Conservation (phyloP, 1,284 basidiomycete species). For the Boletellus deceptivus region DNA sequence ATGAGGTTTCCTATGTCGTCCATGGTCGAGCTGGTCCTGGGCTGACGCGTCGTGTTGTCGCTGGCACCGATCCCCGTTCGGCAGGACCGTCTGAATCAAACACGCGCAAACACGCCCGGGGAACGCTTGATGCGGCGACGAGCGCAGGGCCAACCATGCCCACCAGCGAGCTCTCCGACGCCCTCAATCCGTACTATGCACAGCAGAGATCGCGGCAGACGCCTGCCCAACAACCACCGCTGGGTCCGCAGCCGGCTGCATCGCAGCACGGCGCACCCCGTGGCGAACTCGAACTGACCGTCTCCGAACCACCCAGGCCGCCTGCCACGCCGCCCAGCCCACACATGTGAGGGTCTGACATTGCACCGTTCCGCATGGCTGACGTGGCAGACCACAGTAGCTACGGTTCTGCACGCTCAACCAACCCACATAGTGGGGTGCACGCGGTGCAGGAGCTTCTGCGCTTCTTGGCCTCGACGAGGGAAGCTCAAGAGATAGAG, state of each 20-base stretch:
- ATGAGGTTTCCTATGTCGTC: slow-evolving; percentile 58
- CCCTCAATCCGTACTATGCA: slow-evolving; percentile 64
- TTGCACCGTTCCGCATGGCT: background rate
- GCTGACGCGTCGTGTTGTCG: slow-evolving; percentile 49
- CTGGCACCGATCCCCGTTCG: slow-evolving; percentile 8
- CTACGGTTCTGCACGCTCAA: slow-evolving; percentile 17
- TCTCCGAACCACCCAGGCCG: slow-evolving; percentile 45
- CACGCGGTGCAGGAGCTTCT: slow-evolving; percentile 57
- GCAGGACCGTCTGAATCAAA: slow-evolving; percentile 34
- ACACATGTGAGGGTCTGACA: slow-evolving; percentile 23
- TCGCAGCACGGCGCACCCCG: slow-evolving; percentile 47
- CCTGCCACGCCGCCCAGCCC: slow-evolving; percentile 30
- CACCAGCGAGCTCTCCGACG: slow-evolving; percentile 72
- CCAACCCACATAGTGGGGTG: slow-evolving; percentile 29
- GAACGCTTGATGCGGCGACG: background rate
- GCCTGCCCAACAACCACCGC: slow-evolving; percentile 15
- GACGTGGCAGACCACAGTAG: slow-evolving; percentile 4
- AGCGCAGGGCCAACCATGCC: slow-evolving; percentile 33
- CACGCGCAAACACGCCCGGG: slow-evolving; percentile 22
- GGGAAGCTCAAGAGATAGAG: slow-evolving; percentile 58
- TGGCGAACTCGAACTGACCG: slow-evolving; percentile 59
- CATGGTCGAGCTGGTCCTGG: slow-evolving; percentile 14
- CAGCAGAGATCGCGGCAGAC: slow-evolving; percentile 41
- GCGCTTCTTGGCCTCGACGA: slow-evolving; percentile 50
- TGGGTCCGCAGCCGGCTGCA: slow-evolving; percentile 26